These are phyloP conservation scores for Pyrus pyrifolia DNA, from an alignment of 306 rosid genomes.

Conservation along the genomic window DNA sequence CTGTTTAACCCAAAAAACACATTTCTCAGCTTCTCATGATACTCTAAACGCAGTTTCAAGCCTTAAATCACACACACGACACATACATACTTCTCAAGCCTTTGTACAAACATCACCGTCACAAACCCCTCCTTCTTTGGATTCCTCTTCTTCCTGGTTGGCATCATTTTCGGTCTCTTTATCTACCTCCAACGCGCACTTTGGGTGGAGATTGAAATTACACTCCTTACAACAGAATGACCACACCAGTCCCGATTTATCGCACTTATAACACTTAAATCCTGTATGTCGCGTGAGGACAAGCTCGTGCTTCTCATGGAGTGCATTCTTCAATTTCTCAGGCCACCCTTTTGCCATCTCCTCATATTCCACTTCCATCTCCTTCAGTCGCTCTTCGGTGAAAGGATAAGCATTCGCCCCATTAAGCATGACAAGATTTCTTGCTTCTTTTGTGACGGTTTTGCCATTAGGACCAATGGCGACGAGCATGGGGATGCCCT, in stretches of 20 bases:
- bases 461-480: conserved; percentile 60
- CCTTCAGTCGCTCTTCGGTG: conserved; percentile 41
- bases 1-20: background rate
- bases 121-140: conserved; percentile 46
- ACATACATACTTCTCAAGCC: conserved; percentile 21
- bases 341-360: conserved; percentile 64
- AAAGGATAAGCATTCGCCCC: conserved; percentile 77
- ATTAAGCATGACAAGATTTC: conserved; percentile 27
- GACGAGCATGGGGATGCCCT: conserved; percentile 55
- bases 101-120: conserved; percentile 49
- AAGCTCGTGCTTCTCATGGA: conserved; percentile 53
- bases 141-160: conserved; percentile 12
- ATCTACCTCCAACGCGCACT: conserved; percentile 40
- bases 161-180: conserved; percentile 23
- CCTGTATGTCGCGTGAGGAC: conserved; percentile 21
- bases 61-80: background rate
- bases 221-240: conserved; percentile 55
- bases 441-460: conserved; percentile 55
- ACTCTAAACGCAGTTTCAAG: too few species aligned
- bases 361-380: conserved; percentile 37
- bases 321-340: conserved; percentile 35
- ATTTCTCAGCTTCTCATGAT: background rate
- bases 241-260: conserved; percentile 35
- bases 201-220: conserved; percentile 61
- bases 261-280: conserved; percentile 39